Evolutionary conservation across 1,284 basidiomycete species (phyloP).

Genomic region (Apiotrichum porosum): DNA sequence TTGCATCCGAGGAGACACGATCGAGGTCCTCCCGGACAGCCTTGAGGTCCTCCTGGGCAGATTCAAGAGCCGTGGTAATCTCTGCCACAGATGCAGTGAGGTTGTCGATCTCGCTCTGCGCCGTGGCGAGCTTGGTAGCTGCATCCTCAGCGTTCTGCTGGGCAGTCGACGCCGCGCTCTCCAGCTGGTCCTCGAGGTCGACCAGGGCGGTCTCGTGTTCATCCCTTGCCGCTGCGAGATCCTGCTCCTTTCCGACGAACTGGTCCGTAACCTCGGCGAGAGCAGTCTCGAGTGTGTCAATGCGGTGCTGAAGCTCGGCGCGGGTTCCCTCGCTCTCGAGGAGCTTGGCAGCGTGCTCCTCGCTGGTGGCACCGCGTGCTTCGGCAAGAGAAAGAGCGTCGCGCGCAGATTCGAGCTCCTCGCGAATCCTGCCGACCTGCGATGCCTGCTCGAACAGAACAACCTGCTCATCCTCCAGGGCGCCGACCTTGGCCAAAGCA

Average conservation of each 20-base stretch:
- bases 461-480: slow-evolving; percentile 5
- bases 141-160: no score
- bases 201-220: not conserved
- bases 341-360: not conserved
- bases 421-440: not conserved
- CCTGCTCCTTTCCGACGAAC: not conserved
- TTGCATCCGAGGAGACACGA: no score
- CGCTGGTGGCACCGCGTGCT: not conserved
- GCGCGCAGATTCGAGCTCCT: slow-evolving; percentile 4
- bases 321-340: not conserved
- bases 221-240: not conserved
- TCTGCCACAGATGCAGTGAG: not conserved
- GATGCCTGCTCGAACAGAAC: slow-evolving; percentile 1
- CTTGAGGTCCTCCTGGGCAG: no score
- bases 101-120: not conserved
- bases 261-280: not conserved
- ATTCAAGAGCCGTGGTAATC: no score
- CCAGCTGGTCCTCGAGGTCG: not conserved
- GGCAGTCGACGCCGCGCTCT: not conserved
- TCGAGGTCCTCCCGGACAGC: no score
- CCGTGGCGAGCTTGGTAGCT: not conserved
- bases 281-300: not conserved
- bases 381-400: not conserved
- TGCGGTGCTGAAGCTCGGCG: not conserved
- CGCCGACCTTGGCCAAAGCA: not conserved